Evolutionary conservation across 2,329 filamentous ascomycete species (phyloP).

Genomic region (Penicillium sp.): DNA sequence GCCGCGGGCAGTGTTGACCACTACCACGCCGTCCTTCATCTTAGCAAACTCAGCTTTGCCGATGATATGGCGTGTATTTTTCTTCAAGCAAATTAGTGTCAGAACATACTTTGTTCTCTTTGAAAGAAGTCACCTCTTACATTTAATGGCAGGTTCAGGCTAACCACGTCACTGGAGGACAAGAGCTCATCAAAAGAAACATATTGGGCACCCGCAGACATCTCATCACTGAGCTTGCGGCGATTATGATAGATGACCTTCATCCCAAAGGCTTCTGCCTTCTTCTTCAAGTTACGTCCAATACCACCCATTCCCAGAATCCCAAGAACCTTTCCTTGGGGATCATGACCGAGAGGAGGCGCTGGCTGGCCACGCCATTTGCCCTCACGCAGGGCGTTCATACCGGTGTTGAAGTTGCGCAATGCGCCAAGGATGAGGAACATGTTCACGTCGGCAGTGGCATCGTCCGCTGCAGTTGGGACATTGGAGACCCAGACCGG

Average conservation of each 20-base stretch:
- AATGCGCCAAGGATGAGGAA: conserved; percentile 79
- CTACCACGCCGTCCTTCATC: conserved; percentile 74
- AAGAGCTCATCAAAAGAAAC: conserved; percentile 71
- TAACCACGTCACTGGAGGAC: conserved; percentile 69
- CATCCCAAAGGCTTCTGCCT: conserved; percentile 75
- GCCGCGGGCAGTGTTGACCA: conserved; percentile 80
- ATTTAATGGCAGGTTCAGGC: conserved; percentile 77
- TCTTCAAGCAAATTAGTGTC: conserved; percentile 33
- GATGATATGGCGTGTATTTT: conserved; percentile 72
- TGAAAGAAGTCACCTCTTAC: conserved; percentile 49
- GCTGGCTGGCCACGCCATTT: conserved; percentile 62
- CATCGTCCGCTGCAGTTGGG: conserved; percentile 75
- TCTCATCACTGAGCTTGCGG: conserved; percentile 54
- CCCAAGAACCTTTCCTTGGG: conserved; percentile 72
- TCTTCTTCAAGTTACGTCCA: conserved; percentile 70
- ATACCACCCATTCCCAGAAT: conserved; percentile 87
- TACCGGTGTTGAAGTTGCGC: conserved; percentile 66
- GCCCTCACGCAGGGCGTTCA: conserved; percentile 63
- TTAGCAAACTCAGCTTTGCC: conserved; percentile 65
- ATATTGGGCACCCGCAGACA: conserved; percentile 41
- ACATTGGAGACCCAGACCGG: conserved; percentile 72
- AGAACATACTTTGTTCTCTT: neutral
- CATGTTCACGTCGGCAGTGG: conserved; percentile 76
- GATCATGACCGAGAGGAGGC: conserved; percentile 67
- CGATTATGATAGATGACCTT: conserved; percentile 72